Evolutionary conservation across 352 stramenopile genomes (phyloP).

Genomic region (Pythium coloratum): DNA sequence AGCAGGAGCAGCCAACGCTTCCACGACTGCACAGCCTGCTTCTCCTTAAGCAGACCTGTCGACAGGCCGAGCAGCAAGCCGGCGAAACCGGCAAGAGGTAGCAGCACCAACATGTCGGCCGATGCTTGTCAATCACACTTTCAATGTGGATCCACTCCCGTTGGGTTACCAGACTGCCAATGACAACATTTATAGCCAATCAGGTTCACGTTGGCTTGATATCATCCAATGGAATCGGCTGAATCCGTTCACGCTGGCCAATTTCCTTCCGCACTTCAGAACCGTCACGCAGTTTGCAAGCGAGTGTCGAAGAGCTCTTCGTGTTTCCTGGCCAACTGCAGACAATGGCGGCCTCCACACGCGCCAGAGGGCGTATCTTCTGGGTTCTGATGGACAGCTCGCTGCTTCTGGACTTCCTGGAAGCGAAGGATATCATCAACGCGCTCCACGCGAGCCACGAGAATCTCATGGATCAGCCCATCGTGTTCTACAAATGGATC

Average conservation of each 20-base stretch:
- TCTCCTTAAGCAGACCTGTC: conserved; percentile 58
- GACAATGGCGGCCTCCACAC: background rate
- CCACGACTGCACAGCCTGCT: conserved; percentile 36
- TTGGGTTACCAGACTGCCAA: too few species aligned
- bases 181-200: conserved; percentile 30
- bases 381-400: conserved; percentile 39
- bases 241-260: background rate
- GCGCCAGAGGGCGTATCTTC: conserved; percentile 22
- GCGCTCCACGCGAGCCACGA: conserved; percentile 29
- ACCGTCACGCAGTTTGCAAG: background rate
- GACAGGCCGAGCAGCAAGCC: conserved; percentile 44
- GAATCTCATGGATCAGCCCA: conserved; percentile 28
- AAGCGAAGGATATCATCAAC: conserved; percentile 28
- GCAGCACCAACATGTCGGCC: conserved; percentile 31
- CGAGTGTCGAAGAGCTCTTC: conserved; percentile 2
- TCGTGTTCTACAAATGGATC: conserved; percentile 27
- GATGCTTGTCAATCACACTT: conserved; percentile 13
- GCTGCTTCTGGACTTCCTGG: conserved; percentile 58
- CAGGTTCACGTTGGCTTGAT: background rate
- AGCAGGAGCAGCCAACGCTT: conserved; percentile 48
- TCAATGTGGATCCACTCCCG: background rate
- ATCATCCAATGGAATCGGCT: conserved; percentile 9
- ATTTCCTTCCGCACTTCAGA: conserved; percentile 1
- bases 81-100: conserved; percentile 36
- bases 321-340: background rate